phyloP scores from a whole-genome alignment of 257 asterid species.

The Gynochthodes officinalis region DNA sequence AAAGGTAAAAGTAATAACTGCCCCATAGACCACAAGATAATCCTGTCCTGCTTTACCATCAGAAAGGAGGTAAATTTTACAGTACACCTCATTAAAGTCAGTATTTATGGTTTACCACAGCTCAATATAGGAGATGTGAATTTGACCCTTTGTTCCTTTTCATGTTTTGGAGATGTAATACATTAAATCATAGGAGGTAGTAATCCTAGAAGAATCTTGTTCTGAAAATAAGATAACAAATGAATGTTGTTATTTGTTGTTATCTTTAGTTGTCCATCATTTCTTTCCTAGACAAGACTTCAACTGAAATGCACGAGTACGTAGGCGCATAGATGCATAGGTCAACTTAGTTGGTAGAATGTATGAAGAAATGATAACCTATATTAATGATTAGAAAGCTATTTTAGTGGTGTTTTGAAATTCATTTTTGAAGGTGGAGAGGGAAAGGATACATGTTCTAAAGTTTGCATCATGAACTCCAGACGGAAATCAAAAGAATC shows the following conservation, averaged over 20 bases:
- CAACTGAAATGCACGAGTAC: neutral
- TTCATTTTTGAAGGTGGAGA: conserved; percentile 4
- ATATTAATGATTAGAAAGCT: neutral
- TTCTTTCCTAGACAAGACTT: neutral
- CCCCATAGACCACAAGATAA: neutral
- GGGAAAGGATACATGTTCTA: neutral
- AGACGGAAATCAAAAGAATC: neutral
- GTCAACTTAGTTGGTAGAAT: neutral
- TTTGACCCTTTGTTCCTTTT: neutral
- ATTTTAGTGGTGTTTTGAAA: neutral
- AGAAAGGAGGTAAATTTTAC: neutral
- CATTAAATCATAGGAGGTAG: neutral
- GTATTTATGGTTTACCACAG: neutral
- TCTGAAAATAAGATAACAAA: neutral
- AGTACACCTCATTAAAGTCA: neutral
- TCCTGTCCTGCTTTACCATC: neutral
- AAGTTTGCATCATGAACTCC: neutral
- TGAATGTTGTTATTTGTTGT: no score
- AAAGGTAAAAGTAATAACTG: neutral
- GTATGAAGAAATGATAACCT: neutral
- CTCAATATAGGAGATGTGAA: neutral
- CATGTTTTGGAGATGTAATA: neutral
- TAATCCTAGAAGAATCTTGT: neutral
- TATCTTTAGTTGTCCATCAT: neutral
- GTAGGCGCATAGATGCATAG: neutral